Evolutionary conservation across 2,329 filamentous ascomycete genomes (phyloP), one percentile per base, ranked within the genome.

Genomic region (Hypoxylon rubiginosum): DNA sequence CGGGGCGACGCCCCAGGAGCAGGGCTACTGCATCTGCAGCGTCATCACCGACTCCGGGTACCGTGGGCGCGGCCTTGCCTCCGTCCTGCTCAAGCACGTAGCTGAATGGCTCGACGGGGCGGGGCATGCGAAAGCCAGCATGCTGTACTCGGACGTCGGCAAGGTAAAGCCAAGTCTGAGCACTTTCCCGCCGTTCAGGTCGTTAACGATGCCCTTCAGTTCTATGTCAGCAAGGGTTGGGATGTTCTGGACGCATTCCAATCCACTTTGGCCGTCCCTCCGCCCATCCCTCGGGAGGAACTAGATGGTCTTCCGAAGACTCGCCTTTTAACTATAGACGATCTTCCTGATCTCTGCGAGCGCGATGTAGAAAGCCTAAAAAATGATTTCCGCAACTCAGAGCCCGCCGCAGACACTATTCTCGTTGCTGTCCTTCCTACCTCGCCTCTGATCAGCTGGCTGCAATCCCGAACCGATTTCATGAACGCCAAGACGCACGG

Each of bases 121-220:
- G 2, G 71, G 71, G 2, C 15, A 49, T 19, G 67, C 64, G n/a
- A 50, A 30, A 9, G 60, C 71, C 8, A 72, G 67, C 45, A 69
- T 70, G 49, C 39, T 72, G 17, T 72, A 69, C 54, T 70, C 67
- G 17, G 64, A 62, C n/a, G 53, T 72, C 5, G 67, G 64, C 39
- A 58, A 68, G 3, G 69, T 69, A 55, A 43, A 62, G 21, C 11
- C 7, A 5, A 24, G 43, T 13, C 24, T 9, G n/a, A 36, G 15
- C 21, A 19, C 3, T 2, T 9, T 17, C 4, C 11, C 26, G 4
- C 3, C 5, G 13, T 21, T 58, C 26, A 39, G 13, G 1, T 8
- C 50, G n/a, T 36, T 70, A 15, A 70, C n/a, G 15, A 17, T 4
- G 28, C 7, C 6, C 2, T 34, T 1, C 19, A 70, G 69, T 71